Evolutionary conservation across 2,329 filamentous ascomycete species (phyloP).

Genomic region (Aureobasidium sp.): DNA sequence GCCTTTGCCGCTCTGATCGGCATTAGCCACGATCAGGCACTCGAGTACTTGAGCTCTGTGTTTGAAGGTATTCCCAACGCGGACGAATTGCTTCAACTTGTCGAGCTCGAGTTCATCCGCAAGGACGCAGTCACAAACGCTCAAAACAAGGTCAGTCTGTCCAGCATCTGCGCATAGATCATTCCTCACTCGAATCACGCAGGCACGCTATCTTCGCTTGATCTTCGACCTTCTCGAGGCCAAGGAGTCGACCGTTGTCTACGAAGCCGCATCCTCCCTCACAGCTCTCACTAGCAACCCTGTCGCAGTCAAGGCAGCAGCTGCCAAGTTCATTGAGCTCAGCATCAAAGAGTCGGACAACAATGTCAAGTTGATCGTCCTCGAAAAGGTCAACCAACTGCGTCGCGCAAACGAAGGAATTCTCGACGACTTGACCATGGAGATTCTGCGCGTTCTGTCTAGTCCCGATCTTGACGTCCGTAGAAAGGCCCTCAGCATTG

Average conservation of each 20-base stretch:
- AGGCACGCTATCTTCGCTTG: conserved; percentile 83
- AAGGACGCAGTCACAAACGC: conserved; percentile 94
- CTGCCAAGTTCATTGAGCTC: conserved; percentile 91
- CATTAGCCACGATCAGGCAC: conserved; percentile 88
- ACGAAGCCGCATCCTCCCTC: conserved; percentile 92
- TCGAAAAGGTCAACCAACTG: conserved; percentile 85
- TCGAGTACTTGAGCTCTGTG: conserved; percentile 78
- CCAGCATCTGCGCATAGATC: neutral
- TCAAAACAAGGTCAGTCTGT: conserved; percentile 70
- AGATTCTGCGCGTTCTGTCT: conserved; percentile 87
- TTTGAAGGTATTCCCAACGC: conserved; percentile 93
- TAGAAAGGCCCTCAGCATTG: conserved; percentile 81
- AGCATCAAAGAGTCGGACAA: conserved; percentile 98
- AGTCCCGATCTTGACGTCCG: conserved; percentile 95
- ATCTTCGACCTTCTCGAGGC: conserved; percentile 97
- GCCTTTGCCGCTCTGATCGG: conserved; percentile 85
- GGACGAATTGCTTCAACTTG: conserved; percentile 86
- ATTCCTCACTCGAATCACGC: conserved; percentile 14
- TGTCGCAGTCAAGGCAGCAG: conserved; percentile 93
- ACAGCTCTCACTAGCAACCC: conserved; percentile 93
- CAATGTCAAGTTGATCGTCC: conserved; percentile 97
- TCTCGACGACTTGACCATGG: conserved; percentile 91
- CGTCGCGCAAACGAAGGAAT: conserved; percentile 84
- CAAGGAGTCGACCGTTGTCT: conserved; percentile 86
- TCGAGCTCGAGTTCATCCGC: conserved; percentile 93